Percentiles rank a stretch among this genome's conserved stretches.
Conservation (phyloP, 202 grass and related monocot genomes). For the Zizania palustris region DNA sequence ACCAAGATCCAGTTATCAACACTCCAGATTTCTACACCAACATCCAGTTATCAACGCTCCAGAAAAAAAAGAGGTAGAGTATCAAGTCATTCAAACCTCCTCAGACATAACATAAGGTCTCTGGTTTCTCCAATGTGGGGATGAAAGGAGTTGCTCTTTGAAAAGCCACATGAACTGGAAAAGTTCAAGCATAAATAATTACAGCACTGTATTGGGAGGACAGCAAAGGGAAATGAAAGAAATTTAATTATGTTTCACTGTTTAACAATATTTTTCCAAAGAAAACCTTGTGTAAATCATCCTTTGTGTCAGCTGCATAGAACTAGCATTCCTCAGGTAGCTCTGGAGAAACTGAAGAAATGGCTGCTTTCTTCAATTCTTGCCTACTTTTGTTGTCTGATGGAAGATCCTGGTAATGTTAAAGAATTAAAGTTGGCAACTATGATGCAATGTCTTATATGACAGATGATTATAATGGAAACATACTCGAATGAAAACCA, state of each 20-base stretch:
- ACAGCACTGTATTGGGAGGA: slow-evolving; percentile 14
- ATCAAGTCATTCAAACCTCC: slow-evolving; percentile 52
- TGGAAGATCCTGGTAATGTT: slow-evolving; percentile 78
- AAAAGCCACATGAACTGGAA: slow-evolving; percentile 93
- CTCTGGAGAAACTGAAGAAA: slow-evolving; percentile 74
- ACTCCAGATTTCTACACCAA: slow-evolving; percentile 3
- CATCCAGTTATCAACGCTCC: slow-evolving; percentile 12
- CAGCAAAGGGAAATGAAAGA: slow-evolving; percentile 4
- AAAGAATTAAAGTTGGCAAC: slow-evolving; percentile 24
- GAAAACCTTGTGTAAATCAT: slow-evolving; percentile 83
- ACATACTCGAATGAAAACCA: slow-evolving; percentile 84
- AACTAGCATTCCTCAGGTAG: slow-evolving; percentile 93
- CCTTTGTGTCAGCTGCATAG: slow-evolving; percentile 85
- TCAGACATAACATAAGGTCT: slow-evolving; percentile 92
- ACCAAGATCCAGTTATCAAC: slow-evolving; percentile 11
- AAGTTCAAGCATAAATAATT: slow-evolving; percentile 30
- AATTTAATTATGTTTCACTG: neutral
- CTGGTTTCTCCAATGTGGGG: slow-evolving; percentile 92
- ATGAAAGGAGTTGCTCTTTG: slow-evolving; percentile 88
- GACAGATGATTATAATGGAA: slow-evolving; percentile 20
- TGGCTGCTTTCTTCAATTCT: slow-evolving; percentile 77
- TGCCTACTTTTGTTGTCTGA: slow-evolving; percentile 77
- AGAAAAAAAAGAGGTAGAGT: slow-evolving; percentile 13
- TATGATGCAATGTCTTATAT: slow-evolving; percentile 4
- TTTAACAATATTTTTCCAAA: slow-evolving; percentile 4